phyloP scores from a whole-genome alignment of 306 rosid species.

The Biancaea sappan region DNA sequence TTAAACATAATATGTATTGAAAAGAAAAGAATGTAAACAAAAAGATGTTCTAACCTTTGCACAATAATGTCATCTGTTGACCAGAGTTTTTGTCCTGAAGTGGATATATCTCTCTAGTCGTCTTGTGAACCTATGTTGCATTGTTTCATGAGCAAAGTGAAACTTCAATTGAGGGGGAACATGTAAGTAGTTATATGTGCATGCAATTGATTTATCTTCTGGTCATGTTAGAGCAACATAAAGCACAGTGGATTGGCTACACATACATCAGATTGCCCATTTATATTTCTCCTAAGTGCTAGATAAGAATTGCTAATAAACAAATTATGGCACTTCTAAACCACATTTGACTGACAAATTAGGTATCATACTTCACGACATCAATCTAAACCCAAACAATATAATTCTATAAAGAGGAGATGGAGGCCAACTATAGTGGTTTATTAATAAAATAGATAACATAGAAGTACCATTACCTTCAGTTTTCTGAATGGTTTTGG shows the following conservation, averaged over 20 bases:
- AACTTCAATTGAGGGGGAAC: slow-evolving; percentile 4
- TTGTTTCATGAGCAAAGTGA: slow-evolving; percentile 30
- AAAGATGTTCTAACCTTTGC: slow-evolving; percentile 49
- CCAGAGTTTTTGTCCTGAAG: slow-evolving; percentile 38
- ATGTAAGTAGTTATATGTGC: neutral
- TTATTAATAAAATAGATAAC: neutral
- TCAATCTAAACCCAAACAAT: neutral
- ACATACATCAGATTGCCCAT: slow-evolving; percentile 9
- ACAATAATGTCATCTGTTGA: slow-evolving; percentile 31
- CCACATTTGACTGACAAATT: slow-evolving; percentile 3
- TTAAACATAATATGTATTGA: slow-evolving; percentile 5
- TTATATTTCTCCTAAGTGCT: slow-evolving; percentile 14
- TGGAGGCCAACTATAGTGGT: neutral
- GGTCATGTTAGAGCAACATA: slow-evolving; percentile 17
- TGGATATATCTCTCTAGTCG: slow-evolving; percentile 34
- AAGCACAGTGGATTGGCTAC: slow-evolving; percentile 15
- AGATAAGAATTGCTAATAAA: slow-evolving; percentile 9
- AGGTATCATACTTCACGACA: slow-evolving; percentile 14
- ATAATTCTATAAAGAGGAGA: neutral
- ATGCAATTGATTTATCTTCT: slow-evolving; percentile 21
- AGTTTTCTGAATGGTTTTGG: slow-evolving; percentile 44
- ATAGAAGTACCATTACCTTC: slow-evolving; percentile 39
- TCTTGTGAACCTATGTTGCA: slow-evolving; percentile 50
- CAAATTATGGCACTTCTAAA: slow-evolving; percentile 20
- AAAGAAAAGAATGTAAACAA: slow-evolving; percentile 16